phyloP scores from a whole-genome alignment of 2,329 filamentous ascomycete species.

The Penicillium verrucosum region DNA sequence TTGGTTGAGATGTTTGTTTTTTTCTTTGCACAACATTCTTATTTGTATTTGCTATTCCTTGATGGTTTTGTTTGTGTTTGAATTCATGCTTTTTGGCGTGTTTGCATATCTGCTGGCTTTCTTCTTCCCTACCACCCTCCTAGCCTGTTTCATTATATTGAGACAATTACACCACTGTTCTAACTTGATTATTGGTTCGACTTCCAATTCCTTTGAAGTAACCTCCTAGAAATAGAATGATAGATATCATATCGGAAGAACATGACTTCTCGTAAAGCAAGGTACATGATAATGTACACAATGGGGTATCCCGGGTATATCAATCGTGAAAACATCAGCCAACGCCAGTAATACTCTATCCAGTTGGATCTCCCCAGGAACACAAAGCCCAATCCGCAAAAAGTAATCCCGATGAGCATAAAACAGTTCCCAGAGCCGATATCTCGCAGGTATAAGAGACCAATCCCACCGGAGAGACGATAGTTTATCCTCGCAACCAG shows the following conservation, averaged over 20 bases:
- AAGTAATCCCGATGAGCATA: constrained; percentile 97
- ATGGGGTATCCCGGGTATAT: background rate
- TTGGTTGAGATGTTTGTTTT: background rate
- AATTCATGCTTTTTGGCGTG: constrained; percentile 1
- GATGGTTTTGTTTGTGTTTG: background rate
- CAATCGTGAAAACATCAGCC: background rate
- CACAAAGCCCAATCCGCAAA: constrained; percentile 84
- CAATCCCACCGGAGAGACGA: constrained; percentile 17
- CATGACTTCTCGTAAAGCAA: background rate
- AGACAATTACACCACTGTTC: background rate
- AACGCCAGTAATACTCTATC: constrained; percentile 1
- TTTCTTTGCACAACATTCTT: constrained; percentile 2
- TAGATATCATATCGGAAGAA: background rate
- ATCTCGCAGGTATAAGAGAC: constrained; percentile 48
- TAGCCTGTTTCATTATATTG: background rate
- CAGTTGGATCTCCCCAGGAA: constrained; percentile 64
- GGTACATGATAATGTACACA: background rate
- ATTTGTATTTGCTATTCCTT: constrained; percentile 1
- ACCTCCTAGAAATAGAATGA: background rate
- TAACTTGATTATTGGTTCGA: background rate
- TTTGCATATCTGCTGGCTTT: background rate
- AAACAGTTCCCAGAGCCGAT: constrained; percentile 85
- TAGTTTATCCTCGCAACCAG: constrained; percentile 13
- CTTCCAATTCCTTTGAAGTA: background rate
- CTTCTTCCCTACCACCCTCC: background rate